Evolutionary conservation across 805 yeast species (phyloP).

Genomic region (Saccharomycopsis lassenensis): DNA sequence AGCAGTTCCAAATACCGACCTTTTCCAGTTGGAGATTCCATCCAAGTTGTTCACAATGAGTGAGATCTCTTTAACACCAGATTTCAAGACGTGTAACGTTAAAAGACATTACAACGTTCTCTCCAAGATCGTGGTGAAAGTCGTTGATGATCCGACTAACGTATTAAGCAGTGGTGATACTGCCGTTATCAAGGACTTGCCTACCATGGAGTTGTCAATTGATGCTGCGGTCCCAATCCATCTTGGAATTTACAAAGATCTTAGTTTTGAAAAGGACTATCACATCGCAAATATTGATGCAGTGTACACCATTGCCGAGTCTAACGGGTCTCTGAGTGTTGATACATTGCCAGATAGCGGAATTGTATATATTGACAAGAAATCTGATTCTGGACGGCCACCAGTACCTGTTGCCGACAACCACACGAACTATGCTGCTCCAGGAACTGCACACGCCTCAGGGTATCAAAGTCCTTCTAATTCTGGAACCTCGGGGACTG

Average conservation of each 20-base stretch:
- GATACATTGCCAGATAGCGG: no score
- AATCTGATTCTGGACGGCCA: neutral
- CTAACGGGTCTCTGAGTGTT: neutral
- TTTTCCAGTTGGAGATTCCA: conserved; percentile 8
- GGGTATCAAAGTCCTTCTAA: neutral
- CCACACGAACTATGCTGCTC: neutral
- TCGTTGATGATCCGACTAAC: neutral
- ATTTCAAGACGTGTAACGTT: conserved; percentile 13
- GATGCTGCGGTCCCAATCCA: neutral
- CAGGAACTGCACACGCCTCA: neutral
- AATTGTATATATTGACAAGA: no score
- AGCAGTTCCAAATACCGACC: neutral
- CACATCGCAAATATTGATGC: no score
- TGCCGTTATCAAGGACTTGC: neutral
- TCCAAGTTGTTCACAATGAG: neutral
- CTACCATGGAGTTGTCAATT: neutral
- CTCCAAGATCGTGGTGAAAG: neutral
- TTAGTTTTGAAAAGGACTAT: no score
- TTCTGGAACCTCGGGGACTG: neutral
- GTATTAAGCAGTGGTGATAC: conserved; percentile 2
- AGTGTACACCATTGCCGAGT: neutral
- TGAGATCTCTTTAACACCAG: conserved; percentile 1
- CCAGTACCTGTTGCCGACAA: conserved; percentile 1
- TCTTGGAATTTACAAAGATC: neutral
- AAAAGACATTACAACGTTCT: conserved; percentile 8